Evolutionary conservation across 345 rosid genomes (phyloP), one percentile per base, ranked within the genome.

Genomic region (Eutrema heterophyllum): DNA sequence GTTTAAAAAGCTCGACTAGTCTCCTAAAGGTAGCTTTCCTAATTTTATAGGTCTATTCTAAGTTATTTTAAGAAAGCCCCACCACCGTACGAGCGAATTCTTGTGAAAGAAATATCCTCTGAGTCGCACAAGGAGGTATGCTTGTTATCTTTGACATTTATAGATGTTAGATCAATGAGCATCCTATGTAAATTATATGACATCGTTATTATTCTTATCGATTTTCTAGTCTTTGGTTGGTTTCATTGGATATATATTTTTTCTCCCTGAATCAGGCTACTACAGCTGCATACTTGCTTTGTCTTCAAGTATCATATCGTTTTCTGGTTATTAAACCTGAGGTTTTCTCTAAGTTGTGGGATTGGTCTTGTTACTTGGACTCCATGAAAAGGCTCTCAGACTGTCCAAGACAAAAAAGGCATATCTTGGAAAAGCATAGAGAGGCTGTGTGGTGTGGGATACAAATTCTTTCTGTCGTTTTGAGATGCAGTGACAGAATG

Each of bases 351-450:
- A 84, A 83, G 76, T 82, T 74, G 67, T 95, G 99, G 99, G 89
- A 94, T 81, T 92, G 99, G 97, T 92, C 97, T 40, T 83, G 84
- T 78, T 87, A 92, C 79, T 61, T 89, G 82, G 96, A 88, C 45
- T 72, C 87, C 55, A 79, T 88, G 67, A 64, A 72, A 76, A 70
- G 78, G 68, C 64, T 73, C 11, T 48, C 57, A 63, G 66, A 72
- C 54, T 55, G 75, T 44, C 57, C 68, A 46, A 51, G 43, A 27
- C 63, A 32, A 61, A 48, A 49, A 71, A 56, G n/a, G 29, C 62
- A 68, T 39, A 60, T 81, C 49, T 44, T 54, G 29, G 80, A 68
- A 59, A 61, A 81, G 72, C 82, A 75, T 50, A 61, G 63, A 51
- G 62, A 77, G 1, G 72, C 76, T 56, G 40, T 77, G 39, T 94